Evolutionary conservation across 1,284 basidiomycete species (phyloP).

Genomic region (Exobasidium cylindrosporum): DNA sequence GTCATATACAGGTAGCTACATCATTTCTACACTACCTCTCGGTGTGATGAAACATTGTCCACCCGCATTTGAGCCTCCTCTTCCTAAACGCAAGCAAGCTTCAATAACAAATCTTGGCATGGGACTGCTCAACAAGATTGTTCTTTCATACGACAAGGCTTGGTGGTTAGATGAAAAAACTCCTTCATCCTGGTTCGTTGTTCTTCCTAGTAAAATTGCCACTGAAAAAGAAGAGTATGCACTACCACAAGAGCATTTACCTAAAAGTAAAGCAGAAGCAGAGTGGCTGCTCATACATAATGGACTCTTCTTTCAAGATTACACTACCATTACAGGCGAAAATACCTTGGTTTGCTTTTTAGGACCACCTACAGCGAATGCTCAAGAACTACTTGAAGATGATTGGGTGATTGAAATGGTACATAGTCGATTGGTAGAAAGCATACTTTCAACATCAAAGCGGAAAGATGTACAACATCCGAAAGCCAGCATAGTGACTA

Average conservation of each 20-base stretch:
- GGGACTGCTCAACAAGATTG: conserved; percentile 7
- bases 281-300: not conserved
- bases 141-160: not conserved
- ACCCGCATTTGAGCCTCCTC: not conserved
- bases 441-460: not conserved
- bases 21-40: not conserved
- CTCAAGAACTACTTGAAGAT: conserved; percentile 1
- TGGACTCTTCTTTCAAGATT: not conserved
- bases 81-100: not conserved
- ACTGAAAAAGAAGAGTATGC: not conserved
- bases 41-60: conserved; percentile 7
- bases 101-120: conserved; percentile 3
- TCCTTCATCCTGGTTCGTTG: not conserved
- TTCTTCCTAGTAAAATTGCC: not conserved
- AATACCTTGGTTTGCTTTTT: not conserved
- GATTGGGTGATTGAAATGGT: conserved; percentile 1
- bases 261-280: not conserved
- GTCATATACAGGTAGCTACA: not conserved
- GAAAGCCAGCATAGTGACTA: not conserved
- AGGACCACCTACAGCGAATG: not conserved
- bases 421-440: not conserved
- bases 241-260: not conserved
- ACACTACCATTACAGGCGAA: not conserved
- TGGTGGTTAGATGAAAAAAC: not conserved
- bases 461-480: not conserved